Evolutionary conservation across 495 filamentous ascomycete genomes (phyloP).

Genomic region (Hapsidospora chrysogenum): DNA sequence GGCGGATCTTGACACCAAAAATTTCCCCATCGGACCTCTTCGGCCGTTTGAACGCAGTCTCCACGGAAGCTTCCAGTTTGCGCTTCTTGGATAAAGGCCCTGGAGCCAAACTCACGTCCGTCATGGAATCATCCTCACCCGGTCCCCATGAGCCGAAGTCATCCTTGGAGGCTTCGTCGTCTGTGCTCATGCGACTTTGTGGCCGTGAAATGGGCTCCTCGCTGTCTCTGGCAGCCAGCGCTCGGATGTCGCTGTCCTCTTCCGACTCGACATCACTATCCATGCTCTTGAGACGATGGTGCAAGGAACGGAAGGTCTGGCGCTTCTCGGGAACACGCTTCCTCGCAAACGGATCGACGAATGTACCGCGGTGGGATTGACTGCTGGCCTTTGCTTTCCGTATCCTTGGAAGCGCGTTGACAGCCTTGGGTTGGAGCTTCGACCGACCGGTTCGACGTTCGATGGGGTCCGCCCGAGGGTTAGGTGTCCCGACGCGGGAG

Average conservation of each 20-base stretch:
- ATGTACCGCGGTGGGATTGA: constrained; percentile 34
- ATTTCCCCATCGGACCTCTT: constrained; percentile 64
- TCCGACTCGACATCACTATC: constrained; percentile 44
- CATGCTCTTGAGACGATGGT: constrained; percentile 30
- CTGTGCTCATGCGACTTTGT: constrained; percentile 58
- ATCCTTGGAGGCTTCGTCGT: constrained; percentile 48
- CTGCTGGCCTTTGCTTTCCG: constrained; percentile 43
- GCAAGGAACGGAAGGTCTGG: constrained; percentile 30
- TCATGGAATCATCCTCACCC: constrained; percentile 38
- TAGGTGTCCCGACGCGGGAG: constrained; percentile 44
- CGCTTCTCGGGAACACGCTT: constrained; percentile 33
- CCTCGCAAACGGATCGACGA: constrained; percentile 63
- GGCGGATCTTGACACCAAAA: constrained; percentile 43
- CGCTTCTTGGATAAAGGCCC: constrained; percentile 43
- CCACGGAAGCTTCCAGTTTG: constrained; percentile 45
- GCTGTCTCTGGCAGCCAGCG: constrained; percentile 36
- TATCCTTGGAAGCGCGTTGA: constrained; percentile 44
- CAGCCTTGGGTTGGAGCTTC: constrained; percentile 33
- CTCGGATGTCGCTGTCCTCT: constrained; percentile 14
- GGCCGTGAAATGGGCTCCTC: constrained; percentile 74
- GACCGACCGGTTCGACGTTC: constrained; percentile 31
- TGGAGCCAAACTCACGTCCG: constrained; percentile 31
- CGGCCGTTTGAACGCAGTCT: constrained; percentile 48
- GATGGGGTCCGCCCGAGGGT: constrained; percentile 42
- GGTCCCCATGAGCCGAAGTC: constrained; percentile 28